Evolutionary conservation across 2,329 filamentous ascomycete species (phyloP), one percentile per base, ranked within the genome.

Genomic region (Ceratocystis huliohia): DNA sequence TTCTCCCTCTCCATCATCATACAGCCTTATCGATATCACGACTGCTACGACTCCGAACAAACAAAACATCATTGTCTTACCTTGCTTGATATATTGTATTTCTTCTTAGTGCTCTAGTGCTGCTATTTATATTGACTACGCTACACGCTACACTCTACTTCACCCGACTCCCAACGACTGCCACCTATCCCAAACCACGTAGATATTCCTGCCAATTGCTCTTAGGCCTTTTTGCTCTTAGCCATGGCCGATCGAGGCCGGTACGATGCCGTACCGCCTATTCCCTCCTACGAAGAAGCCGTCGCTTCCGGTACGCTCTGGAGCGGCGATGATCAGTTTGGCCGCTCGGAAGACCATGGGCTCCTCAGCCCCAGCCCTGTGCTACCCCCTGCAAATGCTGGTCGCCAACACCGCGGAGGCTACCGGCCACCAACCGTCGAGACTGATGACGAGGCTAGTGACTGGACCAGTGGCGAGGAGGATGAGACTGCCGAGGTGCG

Each of bases 391-490:
- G 78, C 74, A 66, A 73, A 72, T 45, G 70, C 75, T 5, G 73
- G 76, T 30, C 75, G 78, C 66, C 78, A 80, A 68, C 77, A 78
- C 46, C 70, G 72, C 64, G 74, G 75, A 61, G 85, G 85, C 69
- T 96, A 96, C 75, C 86, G 85, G 41, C 83, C 87, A 46, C 91
- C 93, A 1, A 92, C 88, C 1, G 91, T 93, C 69, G 88, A 94
- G 75, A 81, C 78, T 1, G 91, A 91, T 67, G 87, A 86, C 68
- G 87, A 92, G 69, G 81, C 80, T 68, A 80, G 80, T 70, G 73
- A 79, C 30, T 78, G 83, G 75, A 75, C 81, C 78, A 78, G 75
- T 76, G 77, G 79, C 33, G 77, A 75, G 25, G 78, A 78, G 48
- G 73, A 74, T 64, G 82, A 88, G 70, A 84, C 84, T 46, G 84